A percentile compares a stretch with the other conserved stretches of the same genome.
These are phyloP conservation scores for Brassica rapa DNA, from an alignment of 345 rosid genomes.

Conservation along the genomic window DNA sequence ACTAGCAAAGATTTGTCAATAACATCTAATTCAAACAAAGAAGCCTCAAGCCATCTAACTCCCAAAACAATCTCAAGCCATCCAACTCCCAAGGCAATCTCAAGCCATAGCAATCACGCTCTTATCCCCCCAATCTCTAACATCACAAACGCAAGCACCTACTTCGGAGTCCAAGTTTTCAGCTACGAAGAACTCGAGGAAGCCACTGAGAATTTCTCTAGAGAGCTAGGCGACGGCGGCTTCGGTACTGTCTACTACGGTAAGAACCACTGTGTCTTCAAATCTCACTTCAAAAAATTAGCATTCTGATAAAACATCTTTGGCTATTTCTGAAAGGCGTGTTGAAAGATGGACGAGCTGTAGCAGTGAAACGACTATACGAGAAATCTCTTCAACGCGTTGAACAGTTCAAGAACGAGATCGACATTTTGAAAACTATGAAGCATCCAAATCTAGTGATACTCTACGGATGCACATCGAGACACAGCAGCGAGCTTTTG, in stretches of 20 bases:
- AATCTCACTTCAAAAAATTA: background rate
- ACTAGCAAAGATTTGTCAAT: constrained; percentile 43
- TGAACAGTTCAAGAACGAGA: constrained; percentile 80
- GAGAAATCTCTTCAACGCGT: constrained; percentile 64
- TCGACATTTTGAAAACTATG: constrained; percentile 64
- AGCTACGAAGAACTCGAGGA: constrained; percentile 70
- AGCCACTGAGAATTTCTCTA: constrained; percentile 78
- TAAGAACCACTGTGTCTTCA: constrained; percentile 28
- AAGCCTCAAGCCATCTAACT: constrained; percentile 41
- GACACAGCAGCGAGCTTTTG: constrained; percentile 74
- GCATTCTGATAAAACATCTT: background rate
- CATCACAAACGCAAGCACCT: constrained; percentile 52
- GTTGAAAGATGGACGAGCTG: constrained; percentile 71
- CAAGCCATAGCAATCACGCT: constrained; percentile 51
- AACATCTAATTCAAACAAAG: constrained; percentile 52
- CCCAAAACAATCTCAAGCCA: constrained; percentile 45
- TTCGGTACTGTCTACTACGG: constrained; percentile 86
- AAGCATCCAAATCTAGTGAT: constrained; percentile 75
- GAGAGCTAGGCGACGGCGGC: constrained; percentile 90
- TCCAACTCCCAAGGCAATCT: constrained; percentile 44
- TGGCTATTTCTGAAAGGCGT: constrained; percentile 36
- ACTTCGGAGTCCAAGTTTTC: constrained; percentile 74
- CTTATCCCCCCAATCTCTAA: constrained; percentile 47
- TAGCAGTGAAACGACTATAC: constrained; percentile 79
- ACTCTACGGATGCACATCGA: constrained; percentile 75